These are phyloP conservation scores for Stylosanthes scabra DNA, from an alignment of 331 rosid genomes.

Conservation along the genomic window DNA sequence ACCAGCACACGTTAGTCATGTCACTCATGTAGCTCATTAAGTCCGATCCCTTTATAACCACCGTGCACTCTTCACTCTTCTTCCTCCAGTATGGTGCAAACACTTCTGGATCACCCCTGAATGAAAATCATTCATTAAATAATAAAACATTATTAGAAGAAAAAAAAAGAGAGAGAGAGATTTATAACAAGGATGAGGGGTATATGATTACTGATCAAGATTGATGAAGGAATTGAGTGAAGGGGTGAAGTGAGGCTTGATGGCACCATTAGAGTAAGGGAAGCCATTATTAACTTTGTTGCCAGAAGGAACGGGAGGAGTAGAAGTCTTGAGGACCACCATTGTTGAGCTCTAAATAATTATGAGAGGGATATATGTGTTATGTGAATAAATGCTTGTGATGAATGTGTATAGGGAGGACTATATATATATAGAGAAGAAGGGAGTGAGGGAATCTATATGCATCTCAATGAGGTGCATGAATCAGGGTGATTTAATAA, in stretches of 20 bases:
- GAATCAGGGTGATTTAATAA: no score
- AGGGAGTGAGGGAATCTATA: no score
- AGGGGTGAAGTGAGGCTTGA: background rate
- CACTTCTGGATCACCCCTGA: constrained; percentile 77
- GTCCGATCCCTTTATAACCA: constrained; percentile 65
- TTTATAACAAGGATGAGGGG: no score
- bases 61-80: constrained; percentile 55
- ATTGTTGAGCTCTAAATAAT: no score
- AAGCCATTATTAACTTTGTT: constrained; percentile 36
- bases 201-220: constrained; percentile 59
- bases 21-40: constrained; percentile 66
- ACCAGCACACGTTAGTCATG: constrained; percentile 60
- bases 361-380: no score
- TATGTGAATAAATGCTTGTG: no score
- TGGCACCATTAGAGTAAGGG: no score
- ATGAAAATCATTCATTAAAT: no score
- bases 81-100: constrained; percentile 61
- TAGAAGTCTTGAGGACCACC: constrained; percentile 22
- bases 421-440: no score
- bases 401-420: no score
- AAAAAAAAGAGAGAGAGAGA: background rate
- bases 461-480: no score
- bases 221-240: constrained; percentile 42
- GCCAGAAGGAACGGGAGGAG: constrained; percentile 8
- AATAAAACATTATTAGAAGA: background rate